Evolutionary conservation across 495 filamentous ascomycete genomes (phyloP).

Genomic region (Penicillium cinerascens): DNA sequence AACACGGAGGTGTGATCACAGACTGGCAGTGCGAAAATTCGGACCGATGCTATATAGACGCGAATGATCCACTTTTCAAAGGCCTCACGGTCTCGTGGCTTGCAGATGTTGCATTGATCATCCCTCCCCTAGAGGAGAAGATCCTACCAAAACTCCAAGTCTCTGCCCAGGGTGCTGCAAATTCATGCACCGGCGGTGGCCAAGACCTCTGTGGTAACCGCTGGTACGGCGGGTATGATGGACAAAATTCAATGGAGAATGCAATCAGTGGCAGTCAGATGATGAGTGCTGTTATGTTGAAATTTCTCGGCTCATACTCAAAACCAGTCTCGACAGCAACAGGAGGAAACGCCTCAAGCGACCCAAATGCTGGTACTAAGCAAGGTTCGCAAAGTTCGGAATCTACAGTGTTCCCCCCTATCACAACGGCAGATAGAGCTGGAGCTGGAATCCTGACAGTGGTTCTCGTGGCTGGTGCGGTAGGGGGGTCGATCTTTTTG

Average conservation of each 20-base stretch:
- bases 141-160: conserved; percentile 64
- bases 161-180: conserved; percentile 65
- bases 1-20: conserved; percentile 60
- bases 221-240: conserved; percentile 67
- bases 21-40: conserved; percentile 54
- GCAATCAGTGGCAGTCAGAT: conserved; percentile 54
- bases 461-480: conserved; percentile 44
- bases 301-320: conserved; percentile 1
- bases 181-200: conserved; percentile 57
- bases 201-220: conserved; percentile 68
- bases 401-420: not conserved
- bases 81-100: conserved; percentile 76
- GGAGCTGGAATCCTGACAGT: conserved; percentile 38
- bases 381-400: not conserved
- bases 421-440: conserved; percentile 12
- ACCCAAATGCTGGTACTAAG: conserved; percentile 11
- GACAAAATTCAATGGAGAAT: conserved; percentile 50
- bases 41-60: conserved; percentile 33
- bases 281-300: conserved; percentile 33
- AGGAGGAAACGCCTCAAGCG: conserved; percentile 20
- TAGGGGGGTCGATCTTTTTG: conserved; percentile 33
- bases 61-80: conserved; percentile 78
- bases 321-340: conserved; percentile 11
- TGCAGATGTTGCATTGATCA: conserved; percentile 63
- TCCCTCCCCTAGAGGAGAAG: conserved; percentile 53